Evolutionary conservation across 768 basidiomycete species (phyloP).

Genomic region (Lactarius hatsudake): DNA sequence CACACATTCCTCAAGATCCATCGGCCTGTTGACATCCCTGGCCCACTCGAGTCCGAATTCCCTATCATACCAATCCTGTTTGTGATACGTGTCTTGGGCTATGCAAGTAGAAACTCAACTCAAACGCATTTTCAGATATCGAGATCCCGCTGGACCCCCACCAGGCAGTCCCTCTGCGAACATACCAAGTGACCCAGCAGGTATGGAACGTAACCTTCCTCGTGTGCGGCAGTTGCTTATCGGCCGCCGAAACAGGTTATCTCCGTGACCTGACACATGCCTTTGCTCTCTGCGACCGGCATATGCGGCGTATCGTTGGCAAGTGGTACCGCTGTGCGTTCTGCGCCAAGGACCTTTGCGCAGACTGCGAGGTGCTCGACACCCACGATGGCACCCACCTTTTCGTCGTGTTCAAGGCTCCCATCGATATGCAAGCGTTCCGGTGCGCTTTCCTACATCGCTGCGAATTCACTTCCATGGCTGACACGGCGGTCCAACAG

Average conservation of each 20-base stretch:
- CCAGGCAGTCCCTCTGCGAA: slow-evolving; percentile 33
- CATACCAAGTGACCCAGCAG: slow-evolving; percentile 50
- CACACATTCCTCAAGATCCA: slow-evolving; percentile 89
- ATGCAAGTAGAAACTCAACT: background rate
- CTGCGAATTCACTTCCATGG: slow-evolving; percentile 14
- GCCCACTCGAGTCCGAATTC: slow-evolving; percentile 49
- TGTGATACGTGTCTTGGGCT: slow-evolving; percentile 27
- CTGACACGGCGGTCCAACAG: background rate
- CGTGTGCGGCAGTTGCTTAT: slow-evolving; percentile 14
- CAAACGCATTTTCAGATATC: slow-evolving; percentile 48
- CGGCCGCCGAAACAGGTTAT: too few relatives aligned
- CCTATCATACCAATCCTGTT: slow-evolving; percentile 72
- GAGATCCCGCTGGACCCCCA: slow-evolving; percentile 55
- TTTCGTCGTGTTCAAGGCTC: slow-evolving; percentile 86
- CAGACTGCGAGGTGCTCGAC: slow-evolving; percentile 65
- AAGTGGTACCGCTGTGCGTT: slow-evolving; percentile 91
- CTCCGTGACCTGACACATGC: slow-evolving; percentile 49
- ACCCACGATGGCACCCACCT: slow-evolving; percentile 80
- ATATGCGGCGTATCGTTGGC: slow-evolving; percentile 78
- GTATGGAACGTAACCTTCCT: slow-evolving; percentile 36
- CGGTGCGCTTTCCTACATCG: slow-evolving; percentile 44
- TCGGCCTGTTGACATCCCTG: slow-evolving; percentile 59
- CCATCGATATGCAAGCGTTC: slow-evolving; percentile 73
- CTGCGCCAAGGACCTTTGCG: slow-evolving; percentile 81
- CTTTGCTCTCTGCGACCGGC: slow-evolving; percentile 80